Evolutionary conservation across 2,329 filamentous ascomycete genomes (phyloP).

Genomic region (Pestalotiopsis sp.): DNA sequence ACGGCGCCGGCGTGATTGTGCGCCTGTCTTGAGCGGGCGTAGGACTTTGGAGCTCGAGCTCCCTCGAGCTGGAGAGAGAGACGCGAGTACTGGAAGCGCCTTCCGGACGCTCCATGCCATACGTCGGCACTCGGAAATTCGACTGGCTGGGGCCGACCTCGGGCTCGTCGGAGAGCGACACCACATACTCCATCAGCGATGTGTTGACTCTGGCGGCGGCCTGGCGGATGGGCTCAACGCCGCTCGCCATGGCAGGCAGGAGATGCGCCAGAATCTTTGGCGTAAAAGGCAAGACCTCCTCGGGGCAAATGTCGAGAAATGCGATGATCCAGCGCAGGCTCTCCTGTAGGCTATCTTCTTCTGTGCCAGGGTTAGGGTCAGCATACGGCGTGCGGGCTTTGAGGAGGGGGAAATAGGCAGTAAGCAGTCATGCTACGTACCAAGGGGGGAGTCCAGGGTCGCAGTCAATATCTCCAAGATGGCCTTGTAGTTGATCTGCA

Average conservation of each 20-base stretch:
- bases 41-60: constrained; percentile 55
- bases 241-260: constrained; percentile 90
- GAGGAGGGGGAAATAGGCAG: constrained; percentile 11
- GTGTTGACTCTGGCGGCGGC: constrained; percentile 89
- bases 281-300: constrained; percentile 93
- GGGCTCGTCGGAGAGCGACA: constrained; percentile 79
- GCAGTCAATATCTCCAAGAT: constrained; percentile 90
- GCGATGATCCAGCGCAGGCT: constrained; percentile 93
- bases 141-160: constrained; percentile 37
- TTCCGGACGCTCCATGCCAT: constrained; percentile 48
- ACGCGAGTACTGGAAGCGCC: constrained; percentile 51
- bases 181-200: constrained; percentile 91
- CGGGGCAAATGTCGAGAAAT: constrained; percentile 95
- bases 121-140: constrained; percentile 41
- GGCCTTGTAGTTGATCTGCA: constrained; percentile 88
- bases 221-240: constrained; percentile 84
- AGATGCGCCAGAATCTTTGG: constrained; percentile 90
- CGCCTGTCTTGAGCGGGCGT: constrained; percentile 53
- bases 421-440: constrained; percentile 45
- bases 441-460: constrained; percentile 81
- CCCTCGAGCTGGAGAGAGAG: constrained; percentile 55
- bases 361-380: constrained; percentile 42
- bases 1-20: constrained; percentile 42
- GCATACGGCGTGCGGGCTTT: not conserved
- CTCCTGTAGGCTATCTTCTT: constrained; percentile 90